Evolutionary conservation across 106 monocot species (phyloP).

Genomic region (Dioscorea alata): DNA sequence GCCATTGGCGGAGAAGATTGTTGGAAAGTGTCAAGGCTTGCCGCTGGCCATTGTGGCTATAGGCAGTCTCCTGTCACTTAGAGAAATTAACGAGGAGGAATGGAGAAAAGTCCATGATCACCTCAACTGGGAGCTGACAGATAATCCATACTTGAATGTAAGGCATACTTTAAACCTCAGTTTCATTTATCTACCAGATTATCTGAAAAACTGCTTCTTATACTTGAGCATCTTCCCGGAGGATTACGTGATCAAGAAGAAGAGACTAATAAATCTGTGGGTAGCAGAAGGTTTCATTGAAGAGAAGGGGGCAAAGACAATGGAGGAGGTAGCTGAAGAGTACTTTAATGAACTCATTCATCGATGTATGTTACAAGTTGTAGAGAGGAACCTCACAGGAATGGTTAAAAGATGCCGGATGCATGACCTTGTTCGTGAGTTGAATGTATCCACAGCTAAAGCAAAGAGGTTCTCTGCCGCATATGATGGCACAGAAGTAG

Average conservation of each 20-base stretch:
- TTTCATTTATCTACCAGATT: slow-evolving; percentile 16
- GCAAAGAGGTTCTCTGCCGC: slow-evolving; percentile 5
- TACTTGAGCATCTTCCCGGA: slow-evolving; percentile 22
- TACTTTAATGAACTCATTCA: slow-evolving; percentile 23
- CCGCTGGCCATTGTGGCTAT: slow-evolving; percentile 5
- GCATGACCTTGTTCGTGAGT: slow-evolving; percentile 14
- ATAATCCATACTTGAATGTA: neutral
- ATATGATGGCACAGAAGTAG: neutral
- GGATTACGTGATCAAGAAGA: slow-evolving; percentile 2
- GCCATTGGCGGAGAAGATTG: neutral
- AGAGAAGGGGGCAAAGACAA: neutral
- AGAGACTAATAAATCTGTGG: slow-evolving; percentile 22
- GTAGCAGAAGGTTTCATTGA: slow-evolving; percentile 31
- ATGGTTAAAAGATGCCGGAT: slow-evolving; percentile 1
- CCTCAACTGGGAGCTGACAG: neutral
- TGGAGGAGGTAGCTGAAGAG: slow-evolving; percentile 30
- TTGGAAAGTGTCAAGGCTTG: slow-evolving; percentile 5
- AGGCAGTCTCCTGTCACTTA: neutral
- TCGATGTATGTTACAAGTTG: slow-evolving; percentile 28
- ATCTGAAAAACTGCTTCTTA: slow-evolving; percentile 25
- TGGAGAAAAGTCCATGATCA: neutral
- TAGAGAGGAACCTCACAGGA: slow-evolving; percentile 5
- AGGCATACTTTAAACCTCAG: slow-evolving; percentile 9
- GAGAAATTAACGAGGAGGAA: neutral
- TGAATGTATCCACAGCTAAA: slow-evolving; percentile 5